A percentile compares a stretch with the other conserved stretches of the same genome.
phyloP scores from a whole-genome alignment of 371 early-diverging fungal genomes.

The Mucor velutinosus region DNA sequence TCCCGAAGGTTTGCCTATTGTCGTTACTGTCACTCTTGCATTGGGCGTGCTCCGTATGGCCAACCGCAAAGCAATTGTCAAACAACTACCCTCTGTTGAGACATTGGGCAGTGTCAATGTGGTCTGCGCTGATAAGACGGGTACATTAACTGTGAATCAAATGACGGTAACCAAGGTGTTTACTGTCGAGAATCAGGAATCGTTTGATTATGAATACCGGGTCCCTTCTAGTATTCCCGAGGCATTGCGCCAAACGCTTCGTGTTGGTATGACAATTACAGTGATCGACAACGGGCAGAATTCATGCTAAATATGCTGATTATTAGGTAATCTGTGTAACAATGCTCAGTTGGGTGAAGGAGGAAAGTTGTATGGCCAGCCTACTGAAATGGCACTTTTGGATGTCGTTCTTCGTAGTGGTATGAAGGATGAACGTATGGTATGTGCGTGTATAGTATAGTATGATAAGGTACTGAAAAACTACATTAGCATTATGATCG shows the following conservation, averaged over 20 bases:
- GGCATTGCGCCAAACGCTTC: constrained; percentile 56
- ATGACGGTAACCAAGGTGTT: constrained; percentile 82
- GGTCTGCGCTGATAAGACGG: constrained; percentile 95
- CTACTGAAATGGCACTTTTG: constrained; percentile 86
- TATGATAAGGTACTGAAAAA: background rate
- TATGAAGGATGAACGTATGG: constrained; percentile 65
- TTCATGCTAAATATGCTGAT: background rate
- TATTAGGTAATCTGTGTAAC: constrained; percentile 69
- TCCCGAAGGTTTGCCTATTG: constrained; percentile 94
- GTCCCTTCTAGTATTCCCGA: constrained; percentile 35
- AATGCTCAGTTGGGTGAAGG: constrained; percentile 72
- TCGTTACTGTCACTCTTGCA: constrained; percentile 90
- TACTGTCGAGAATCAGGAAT: constrained; percentile 63
- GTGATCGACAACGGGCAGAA: background rate
- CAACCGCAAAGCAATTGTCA: constrained; percentile 83
- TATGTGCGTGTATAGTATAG: constrained; percentile 28
- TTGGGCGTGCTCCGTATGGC: constrained; percentile 92
- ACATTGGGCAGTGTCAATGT: constrained; percentile 87
- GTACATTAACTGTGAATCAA: constrained; percentile 83
- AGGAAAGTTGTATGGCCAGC: constrained; percentile 75
- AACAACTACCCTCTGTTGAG: constrained; percentile 90
- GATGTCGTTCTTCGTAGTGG: constrained; percentile 58
- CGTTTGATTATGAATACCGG: constrained; percentile 65
- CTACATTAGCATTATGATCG: constrained; percentile 54
- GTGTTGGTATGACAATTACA: constrained; percentile 51